A percentile compares a stretch with the other conserved stretches of the same genome.
These are phyloP conservation scores for Prunus campanulata DNA, from an alignment of 306 rosid species.

Conservation along the genomic window DNA sequence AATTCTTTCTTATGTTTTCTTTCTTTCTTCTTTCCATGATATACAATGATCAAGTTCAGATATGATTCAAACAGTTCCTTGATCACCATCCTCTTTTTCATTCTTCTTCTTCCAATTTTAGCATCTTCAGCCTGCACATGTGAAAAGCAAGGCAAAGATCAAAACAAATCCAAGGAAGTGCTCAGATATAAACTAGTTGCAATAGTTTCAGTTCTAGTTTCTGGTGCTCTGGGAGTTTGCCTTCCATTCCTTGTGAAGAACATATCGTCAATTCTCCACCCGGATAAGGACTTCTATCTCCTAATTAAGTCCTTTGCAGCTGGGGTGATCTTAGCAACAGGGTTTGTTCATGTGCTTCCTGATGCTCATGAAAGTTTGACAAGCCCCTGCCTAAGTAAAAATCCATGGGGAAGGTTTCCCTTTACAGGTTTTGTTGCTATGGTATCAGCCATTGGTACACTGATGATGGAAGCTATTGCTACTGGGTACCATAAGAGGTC, in stretches of 20 bases:
- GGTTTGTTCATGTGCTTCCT: slow-evolving; percentile 60
- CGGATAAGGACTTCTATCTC: slow-evolving; percentile 34
- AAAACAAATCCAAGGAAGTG: slow-evolving; percentile 26
- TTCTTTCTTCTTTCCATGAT: background rate
- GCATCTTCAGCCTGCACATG: slow-evolving; percentile 34
- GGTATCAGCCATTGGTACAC: slow-evolving; percentile 47
- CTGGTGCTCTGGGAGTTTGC: slow-evolving; percentile 43
- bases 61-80: background rate
- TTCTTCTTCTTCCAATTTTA: slow-evolving; percentile 20
- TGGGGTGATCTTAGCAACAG: slow-evolving; percentile 59
- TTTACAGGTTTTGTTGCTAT: slow-evolving; percentile 54
- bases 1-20: background rate
- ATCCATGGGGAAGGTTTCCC: slow-evolving; percentile 60
- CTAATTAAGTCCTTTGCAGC: slow-evolving; percentile 54
- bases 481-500: slow-evolving; percentile 44
- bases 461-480: slow-evolving; percentile 47
- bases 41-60: background rate
- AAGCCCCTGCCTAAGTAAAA: slow-evolving; percentile 39
- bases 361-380: slow-evolving; percentile 46
- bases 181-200: slow-evolving; percentile 39
- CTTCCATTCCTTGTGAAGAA: slow-evolving; percentile 38
- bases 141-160: slow-evolving; percentile 15
- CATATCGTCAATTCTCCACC: slow-evolving; percentile 19
- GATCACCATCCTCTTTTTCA: background rate
- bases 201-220: slow-evolving; percentile 30